Evolutionary conservation across 257 asterid species (phyloP).

Genomic region (Penstemon barbatus): DNA sequence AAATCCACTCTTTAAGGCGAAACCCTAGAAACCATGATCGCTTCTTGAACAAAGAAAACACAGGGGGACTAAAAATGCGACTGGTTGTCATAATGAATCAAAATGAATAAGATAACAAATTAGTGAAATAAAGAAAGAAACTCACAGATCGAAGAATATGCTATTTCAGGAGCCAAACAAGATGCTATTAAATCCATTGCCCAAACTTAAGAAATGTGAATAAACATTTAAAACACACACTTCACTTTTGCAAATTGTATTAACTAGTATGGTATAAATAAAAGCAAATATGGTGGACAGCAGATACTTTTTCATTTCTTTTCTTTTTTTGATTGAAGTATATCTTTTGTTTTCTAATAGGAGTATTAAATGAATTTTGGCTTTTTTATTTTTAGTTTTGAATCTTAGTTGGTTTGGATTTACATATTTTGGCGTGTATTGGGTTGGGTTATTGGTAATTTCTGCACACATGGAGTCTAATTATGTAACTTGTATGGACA

Average conservation of each 20-base stretch:
- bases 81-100: constrained; percentile 31
- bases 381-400: too few relatives aligned
- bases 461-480: too few relatives aligned
- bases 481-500: too few relatives aligned
- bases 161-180: constrained; percentile 30
- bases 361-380: too few relatives aligned
- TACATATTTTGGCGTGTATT: too few relatives aligned
- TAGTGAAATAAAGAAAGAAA: constrained; percentile 26
- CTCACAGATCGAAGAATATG: constrained; percentile 55
- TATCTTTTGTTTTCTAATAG: too few relatives aligned
- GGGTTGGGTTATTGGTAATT: too few relatives aligned
- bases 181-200: constrained; percentile 45
- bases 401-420: too few relatives aligned
- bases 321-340: too few relatives aligned
- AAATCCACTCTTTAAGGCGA: constrained; percentile 46
- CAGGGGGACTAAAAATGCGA: constrained; percentile 25
- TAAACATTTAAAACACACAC: constrained; percentile 33
- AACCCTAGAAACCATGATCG: constrained; percentile 37
- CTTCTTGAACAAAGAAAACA: constrained; percentile 13
- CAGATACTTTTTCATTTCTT: too few relatives aligned
- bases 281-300: too few relatives aligned
- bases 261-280: constrained; percentile 18
- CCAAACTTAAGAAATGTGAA: constrained; percentile 33
- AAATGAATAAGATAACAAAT: constrained; percentile 17
- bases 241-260: constrained; percentile 31